Evolutionary conservation across 352 stramenopile species (phyloP).

Genomic region (Bremia lactucae): DNA sequence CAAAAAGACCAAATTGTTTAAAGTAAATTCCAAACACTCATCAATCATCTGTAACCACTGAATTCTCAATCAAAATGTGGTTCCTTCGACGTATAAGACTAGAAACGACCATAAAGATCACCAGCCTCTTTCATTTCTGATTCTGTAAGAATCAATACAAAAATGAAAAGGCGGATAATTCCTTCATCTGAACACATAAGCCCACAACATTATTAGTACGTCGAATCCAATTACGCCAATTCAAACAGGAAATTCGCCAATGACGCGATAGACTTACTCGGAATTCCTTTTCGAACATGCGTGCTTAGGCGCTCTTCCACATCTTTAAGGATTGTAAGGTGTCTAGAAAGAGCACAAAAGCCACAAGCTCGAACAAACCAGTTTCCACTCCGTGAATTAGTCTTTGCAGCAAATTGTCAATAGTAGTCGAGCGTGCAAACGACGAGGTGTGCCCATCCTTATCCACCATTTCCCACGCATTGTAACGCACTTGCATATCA

Average conservation of each 20-base stretch:
- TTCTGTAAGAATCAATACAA: conserved; percentile 52
- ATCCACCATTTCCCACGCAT: too few relatives aligned
- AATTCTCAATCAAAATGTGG: conserved; percentile 18
- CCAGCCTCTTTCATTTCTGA: conserved; percentile 18
- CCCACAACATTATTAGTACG: conserved; percentile 2
- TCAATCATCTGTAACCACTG: conserved; percentile 27
- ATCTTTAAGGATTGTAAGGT: conserved; percentile 55
- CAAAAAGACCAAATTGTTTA: conserved; percentile 38
- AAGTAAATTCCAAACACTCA: conserved; percentile 41
- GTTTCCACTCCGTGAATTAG: too few relatives aligned
- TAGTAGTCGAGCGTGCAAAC: too few relatives aligned
- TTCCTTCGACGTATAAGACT: conserved; percentile 33
- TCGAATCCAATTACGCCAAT: conserved; percentile 14
- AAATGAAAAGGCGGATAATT: conserved; percentile 52
- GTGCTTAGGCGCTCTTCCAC: conserved; percentile 43
- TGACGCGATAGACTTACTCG: too few relatives aligned
- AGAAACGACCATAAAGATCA: conserved; percentile 40
- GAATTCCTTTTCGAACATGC: conserved; percentile 30
- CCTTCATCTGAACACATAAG: conserved; percentile 24
- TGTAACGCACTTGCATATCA: too few relatives aligned
- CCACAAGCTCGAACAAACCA: too few relatives aligned
- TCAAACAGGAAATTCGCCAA: too few relatives aligned
- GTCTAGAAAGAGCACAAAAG: too few relatives aligned
- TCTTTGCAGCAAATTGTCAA: too few relatives aligned
- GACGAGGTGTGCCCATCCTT: too few relatives aligned